Evolutionary conservation across 495 filamentous ascomycete genomes (phyloP).

Genomic region (Hypoxylon lienhwacheense): DNA sequence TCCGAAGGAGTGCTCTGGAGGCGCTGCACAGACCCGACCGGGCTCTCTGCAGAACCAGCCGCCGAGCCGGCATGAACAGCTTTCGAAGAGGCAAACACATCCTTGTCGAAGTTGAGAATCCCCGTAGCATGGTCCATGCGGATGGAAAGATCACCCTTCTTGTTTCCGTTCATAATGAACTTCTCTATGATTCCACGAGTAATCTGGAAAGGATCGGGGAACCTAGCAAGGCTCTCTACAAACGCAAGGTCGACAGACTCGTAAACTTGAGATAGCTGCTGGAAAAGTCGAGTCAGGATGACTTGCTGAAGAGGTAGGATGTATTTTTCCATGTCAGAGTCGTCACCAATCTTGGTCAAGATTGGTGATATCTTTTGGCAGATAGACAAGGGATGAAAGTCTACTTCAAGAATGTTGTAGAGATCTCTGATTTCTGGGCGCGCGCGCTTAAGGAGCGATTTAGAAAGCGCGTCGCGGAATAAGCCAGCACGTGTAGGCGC

Average conservation of each 20-base stretch:
- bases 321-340: slow-evolving; percentile 96
- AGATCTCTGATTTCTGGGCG: slow-evolving; percentile 92
- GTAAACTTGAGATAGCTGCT: slow-evolving; percentile 98
- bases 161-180: slow-evolving; percentile 99
- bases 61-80: slow-evolving; percentile 82
- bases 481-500: slow-evolving; percentile 86
- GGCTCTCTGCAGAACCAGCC: slow-evolving; percentile 86
- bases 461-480: slow-evolving; percentile 94
- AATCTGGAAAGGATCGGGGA: slow-evolving; percentile 96
- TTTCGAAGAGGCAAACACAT: slow-evolving; percentile 97
- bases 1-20: slow-evolving; percentile 97
- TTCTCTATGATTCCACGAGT: slow-evolving; percentile 92
- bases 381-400: slow-evolving; percentile 98
- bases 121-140: slow-evolving; percentile 94
- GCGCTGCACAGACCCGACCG: slow-evolving; percentile 83
- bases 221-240: slow-evolving; percentile 90
- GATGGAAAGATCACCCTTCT: slow-evolving; percentile 97
- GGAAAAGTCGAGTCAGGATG: slow-evolving; percentile 95
- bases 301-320: slow-evolving; percentile 94
- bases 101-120: slow-evolving; percentile 93
- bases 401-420: slow-evolving; percentile 97
- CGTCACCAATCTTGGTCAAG: slow-evolving; percentile 86
- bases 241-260: slow-evolving; percentile 95
- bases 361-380: slow-evolving; percentile 99
- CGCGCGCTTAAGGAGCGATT: slow-evolving; percentile 87